Evolutionary conservation across 164 flowering plant genomes (phyloP).

Genomic region (Dillenia suffruticosa): DNA sequence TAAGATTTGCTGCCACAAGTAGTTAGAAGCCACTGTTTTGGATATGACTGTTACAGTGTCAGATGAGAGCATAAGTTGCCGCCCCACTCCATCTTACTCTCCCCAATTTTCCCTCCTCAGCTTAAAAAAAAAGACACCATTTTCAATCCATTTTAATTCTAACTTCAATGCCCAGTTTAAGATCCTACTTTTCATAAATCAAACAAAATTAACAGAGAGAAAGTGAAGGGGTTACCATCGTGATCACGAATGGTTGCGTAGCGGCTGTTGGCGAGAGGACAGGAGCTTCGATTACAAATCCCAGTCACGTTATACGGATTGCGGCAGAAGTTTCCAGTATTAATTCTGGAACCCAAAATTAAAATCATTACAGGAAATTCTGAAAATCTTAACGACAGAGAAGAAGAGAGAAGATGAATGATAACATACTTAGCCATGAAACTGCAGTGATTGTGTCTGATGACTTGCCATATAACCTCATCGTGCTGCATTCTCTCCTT

Average conservation of each 20-base stretch:
- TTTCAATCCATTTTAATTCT: no score
- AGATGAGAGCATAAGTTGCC: no score
- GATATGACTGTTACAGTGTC: no score
- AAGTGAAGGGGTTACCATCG: slow-evolving; percentile 33
- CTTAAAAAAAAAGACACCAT: no score
- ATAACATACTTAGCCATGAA: slow-evolving; percentile 80
- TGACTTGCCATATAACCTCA: slow-evolving; percentile 91
- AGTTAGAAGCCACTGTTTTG: no score
- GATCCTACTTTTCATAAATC: no score
- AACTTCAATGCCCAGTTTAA: no score
- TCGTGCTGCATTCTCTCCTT: slow-evolving; percentile 76
- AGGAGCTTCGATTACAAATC: slow-evolving; percentile 87
- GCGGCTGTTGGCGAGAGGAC: slow-evolving; percentile 96
- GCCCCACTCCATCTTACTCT: no score
- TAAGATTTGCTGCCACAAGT: no score
- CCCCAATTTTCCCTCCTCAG: no score
- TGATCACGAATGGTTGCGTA: slow-evolving; percentile 85
- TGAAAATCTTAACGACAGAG: not conserved
- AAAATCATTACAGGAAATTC: not conserved
- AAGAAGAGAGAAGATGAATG: not conserved
- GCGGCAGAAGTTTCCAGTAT: slow-evolving; percentile 76
- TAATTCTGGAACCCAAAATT: slow-evolving; percentile 37
- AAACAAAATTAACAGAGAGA: not conserved
- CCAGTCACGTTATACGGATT: slow-evolving; percentile 92
- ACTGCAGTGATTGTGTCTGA: slow-evolving; percentile 94